Base-by-base conservation (phyloP, 2,329 filamentous ascomycete species). In the Paecilomyces formosus region DNA sequence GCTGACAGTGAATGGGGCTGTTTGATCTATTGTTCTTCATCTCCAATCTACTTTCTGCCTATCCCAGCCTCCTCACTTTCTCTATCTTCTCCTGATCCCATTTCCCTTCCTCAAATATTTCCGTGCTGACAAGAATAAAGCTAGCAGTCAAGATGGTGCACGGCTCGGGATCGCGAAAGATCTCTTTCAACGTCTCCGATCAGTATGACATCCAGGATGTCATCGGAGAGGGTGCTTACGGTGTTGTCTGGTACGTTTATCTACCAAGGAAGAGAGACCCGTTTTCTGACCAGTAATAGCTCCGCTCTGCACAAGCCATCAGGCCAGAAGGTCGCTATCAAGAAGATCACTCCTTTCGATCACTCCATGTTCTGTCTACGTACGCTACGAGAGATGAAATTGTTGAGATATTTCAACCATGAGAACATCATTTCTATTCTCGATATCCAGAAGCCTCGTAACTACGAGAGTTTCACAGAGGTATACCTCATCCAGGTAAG, bases 171-270 rank as follows among this genome's bases (percentile, higher is more conserved):
- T 87, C 85, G 62, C 79, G 94, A 74, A 99, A 97, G 85, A 99
- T 99, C 75, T 97, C 92, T 58, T 99, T 99, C 87, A 99, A 99
- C 73, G 94, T 99, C 63, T 97, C 92, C 71, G 94, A 99, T 77
- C 94, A 99, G 77, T 99, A 99, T 74, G 94, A 99, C 72, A 99
- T 99, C 66, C 93, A 97, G 76, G 94, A 99, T 87, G 94, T 99
- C 54, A 95, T 99, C 61, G 94, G 94, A 66, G 94, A 99, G 78
- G 94, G 94, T 72, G 94, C 94, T 64, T 99, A 99, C 72, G 94
- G 94, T 75, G 93, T 99, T 65, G 94, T 99, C 66, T 97, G 94
- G 92, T 97, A 84, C 75, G 88, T 79, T 49, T 12, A 30, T 6
- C 39, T 18, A 11, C 18, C n/a, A 26, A 12, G 13, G 24, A 35